Percentiles rank a stretch among this genome's conserved stretches.
phyloP scores from a whole-genome alignment of 2,329 filamentous ascomycete genomes.

The Aspergillus ruber region DNA sequence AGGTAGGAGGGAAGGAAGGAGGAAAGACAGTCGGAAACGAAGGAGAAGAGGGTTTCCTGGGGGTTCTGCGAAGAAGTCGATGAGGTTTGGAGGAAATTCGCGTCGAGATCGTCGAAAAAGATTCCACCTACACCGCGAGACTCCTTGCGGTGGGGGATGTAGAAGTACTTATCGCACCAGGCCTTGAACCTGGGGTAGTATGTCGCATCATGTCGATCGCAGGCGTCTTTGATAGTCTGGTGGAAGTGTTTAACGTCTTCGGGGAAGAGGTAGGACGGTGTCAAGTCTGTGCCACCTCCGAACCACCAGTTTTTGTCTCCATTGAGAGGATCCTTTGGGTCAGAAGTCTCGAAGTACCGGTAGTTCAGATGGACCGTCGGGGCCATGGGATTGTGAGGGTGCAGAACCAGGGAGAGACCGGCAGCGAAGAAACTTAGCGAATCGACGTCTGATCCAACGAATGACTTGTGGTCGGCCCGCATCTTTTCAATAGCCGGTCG shows the following conservation, averaged over 20 bases:
- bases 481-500: constrained; percentile 85
- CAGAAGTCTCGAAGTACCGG: constrained; percentile 94
- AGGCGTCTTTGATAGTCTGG: constrained; percentile 82
- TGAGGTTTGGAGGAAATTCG: constrained; percentile 33
- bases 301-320: constrained; percentile 86
- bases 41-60: constrained; percentile 82
- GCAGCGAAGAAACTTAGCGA: constrained; percentile 92
- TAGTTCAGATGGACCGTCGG: constrained; percentile 98
- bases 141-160: constrained; percentile 84
- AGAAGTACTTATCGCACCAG: constrained; percentile 98
- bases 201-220: constrained; percentile 82
- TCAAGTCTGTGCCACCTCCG: constrained; percentile 89
- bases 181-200: constrained; percentile 96
- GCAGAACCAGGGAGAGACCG: constrained; percentile 84
- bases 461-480: constrained; percentile 88
- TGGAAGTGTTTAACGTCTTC: constrained; percentile 98
- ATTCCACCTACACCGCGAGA: constrained; percentile 86
- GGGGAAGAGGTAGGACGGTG: constrained; percentile 88
- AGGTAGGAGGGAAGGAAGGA: constrained; percentile 88
- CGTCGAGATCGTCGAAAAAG: constrained; percentile 97
- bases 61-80: constrained; percentile 61
- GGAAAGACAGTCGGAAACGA: constrained; percentile 75
- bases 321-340: constrained; percentile 65
- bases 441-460: constrained; percentile 68
- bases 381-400: constrained; percentile 92